phyloP scores from a whole-genome alignment of 306 rosid genomes.

The Vicia villosa region DNA sequence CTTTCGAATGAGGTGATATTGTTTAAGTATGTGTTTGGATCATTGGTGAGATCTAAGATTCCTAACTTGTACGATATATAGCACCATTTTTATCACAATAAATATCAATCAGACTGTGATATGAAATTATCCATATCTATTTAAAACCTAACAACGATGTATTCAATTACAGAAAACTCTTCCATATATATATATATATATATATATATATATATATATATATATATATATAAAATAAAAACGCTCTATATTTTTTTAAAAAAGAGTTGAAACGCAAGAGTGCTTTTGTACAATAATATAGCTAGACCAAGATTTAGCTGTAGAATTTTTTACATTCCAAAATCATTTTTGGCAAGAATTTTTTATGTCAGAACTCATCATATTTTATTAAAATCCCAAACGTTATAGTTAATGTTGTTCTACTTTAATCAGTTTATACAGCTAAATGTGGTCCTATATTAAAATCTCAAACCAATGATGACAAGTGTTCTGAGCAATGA shows the following conservation, averaged over 20 bases:
- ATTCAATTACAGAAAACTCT: too few relatives aligned
- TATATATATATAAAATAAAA: too few relatives aligned
- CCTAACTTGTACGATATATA: too few relatives aligned
- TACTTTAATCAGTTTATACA: conserved; percentile 39
- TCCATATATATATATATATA: too few relatives aligned
- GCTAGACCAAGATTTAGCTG: conserved; percentile 32
- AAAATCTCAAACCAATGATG: conserved; percentile 27
- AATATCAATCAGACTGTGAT: too few relatives aligned
- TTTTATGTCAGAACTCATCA: conserved; percentile 30
- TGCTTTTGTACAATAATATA: conserved; percentile 42
- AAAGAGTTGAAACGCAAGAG: conserved; percentile 30
- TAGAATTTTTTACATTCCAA: conserved; percentile 20
- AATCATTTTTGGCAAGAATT: conserved; percentile 34
- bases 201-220: too few relatives aligned
- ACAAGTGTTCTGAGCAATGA: conserved; percentile 29
- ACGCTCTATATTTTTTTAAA: background rate
- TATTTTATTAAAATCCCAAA: conserved; percentile 26
- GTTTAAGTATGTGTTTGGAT: too few relatives aligned
- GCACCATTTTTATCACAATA: too few relatives aligned
- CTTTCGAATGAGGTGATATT: too few relatives aligned
- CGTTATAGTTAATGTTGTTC: conserved; percentile 22
- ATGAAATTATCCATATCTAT: too few relatives aligned
- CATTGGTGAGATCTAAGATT: too few relatives aligned
- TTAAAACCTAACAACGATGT: too few relatives aligned
- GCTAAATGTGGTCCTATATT: conserved; percentile 32